Evolutionary conservation across 2,329 filamentous ascomycete genomes (phyloP).

Genomic region (Penicillium polonicum): DNA sequence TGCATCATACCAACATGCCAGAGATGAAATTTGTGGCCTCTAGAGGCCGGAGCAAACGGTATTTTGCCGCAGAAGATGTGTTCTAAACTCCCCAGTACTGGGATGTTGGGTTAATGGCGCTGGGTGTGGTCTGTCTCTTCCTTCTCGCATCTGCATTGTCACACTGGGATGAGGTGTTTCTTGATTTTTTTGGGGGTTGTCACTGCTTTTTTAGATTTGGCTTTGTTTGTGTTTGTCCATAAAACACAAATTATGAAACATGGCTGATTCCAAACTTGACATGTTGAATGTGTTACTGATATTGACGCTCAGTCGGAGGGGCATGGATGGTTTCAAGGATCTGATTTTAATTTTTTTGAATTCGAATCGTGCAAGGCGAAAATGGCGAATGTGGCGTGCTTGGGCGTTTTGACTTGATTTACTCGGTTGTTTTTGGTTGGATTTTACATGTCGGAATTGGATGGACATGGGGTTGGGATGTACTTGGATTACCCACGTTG

Average conservation of each 20-base stretch:
- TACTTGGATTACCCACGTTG: not conserved
- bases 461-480: not conserved
- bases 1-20: conserved; percentile 77
- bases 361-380: conserved; percentile 11
- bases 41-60: conserved; percentile 66
- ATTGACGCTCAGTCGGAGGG: not conserved
- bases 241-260: not conserved
- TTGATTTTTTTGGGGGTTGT: not conserved
- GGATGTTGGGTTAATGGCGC: conserved; percentile 3
- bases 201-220: conserved; percentile 13
- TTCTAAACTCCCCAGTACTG: conserved; percentile 23
- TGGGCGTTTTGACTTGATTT: conserved; percentile 7
- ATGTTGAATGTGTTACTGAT: conserved; percentile 3
- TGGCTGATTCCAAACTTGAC: conserved; percentile 2
- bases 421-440: not conserved
- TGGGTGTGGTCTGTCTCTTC: conserved; percentile 9
- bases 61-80: conserved; percentile 64
- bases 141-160: conserved; percentile 23
- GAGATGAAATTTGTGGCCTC: conserved; percentile 69
- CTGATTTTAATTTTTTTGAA: not conserved
- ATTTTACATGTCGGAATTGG: not conserved
- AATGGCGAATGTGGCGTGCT: conserved; percentile 16
- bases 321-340: not conserved
- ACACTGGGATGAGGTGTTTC: conserved; percentile 11
- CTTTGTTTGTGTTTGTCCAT: conserved; percentile 3